Conservation (phyloP, 164 flowering plant species). For the Tetracentron sinense region DNA sequence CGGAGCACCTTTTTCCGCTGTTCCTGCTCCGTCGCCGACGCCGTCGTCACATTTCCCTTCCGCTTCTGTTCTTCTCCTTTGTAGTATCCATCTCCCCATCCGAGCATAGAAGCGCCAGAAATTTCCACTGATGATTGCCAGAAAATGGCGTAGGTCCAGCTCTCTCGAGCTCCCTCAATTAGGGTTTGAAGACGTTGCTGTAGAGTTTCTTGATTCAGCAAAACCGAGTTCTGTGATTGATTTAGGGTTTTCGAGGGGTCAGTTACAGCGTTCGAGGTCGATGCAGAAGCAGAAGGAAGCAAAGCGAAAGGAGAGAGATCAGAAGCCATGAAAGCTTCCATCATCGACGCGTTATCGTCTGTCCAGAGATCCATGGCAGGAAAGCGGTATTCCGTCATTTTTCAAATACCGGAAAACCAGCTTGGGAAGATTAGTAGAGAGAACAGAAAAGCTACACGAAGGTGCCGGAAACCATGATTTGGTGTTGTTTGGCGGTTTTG, state of each 20-base stretch:
- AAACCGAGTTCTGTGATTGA: constrained; percentile 14
- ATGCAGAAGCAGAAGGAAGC: constrained; percentile 27
- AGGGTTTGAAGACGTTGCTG: constrained; percentile 57
- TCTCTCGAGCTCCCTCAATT: constrained; percentile 49
- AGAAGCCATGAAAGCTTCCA: constrained; percentile 52
- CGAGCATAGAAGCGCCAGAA: constrained; percentile 39
- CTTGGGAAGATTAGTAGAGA: neutral
- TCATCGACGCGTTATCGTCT: constrained; percentile 48
- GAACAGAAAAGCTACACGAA: neutral
- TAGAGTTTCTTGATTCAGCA: constrained; percentile 49
- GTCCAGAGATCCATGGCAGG: constrained; percentile 52
- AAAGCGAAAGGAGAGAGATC: constrained; percentile 39
- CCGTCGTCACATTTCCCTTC: constrained; percentile 13
- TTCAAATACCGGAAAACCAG: neutral
- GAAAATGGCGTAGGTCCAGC: constrained; percentile 72
- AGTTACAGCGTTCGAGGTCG: neutral
- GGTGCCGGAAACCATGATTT: too few relatives aligned
- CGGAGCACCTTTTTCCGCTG: constrained; percentile 56
- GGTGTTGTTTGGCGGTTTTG: too few relatives aligned
- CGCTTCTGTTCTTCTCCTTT: constrained; percentile 46
- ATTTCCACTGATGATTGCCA: constrained; percentile 54
- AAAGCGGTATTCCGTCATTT: constrained; percentile 34
- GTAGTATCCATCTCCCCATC: constrained; percentile 74
- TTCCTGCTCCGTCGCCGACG: constrained; percentile 47
- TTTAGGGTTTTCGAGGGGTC: neutral